Conservation (phyloP, 208 protist species). For the Trypanosoma grayi region DNA sequence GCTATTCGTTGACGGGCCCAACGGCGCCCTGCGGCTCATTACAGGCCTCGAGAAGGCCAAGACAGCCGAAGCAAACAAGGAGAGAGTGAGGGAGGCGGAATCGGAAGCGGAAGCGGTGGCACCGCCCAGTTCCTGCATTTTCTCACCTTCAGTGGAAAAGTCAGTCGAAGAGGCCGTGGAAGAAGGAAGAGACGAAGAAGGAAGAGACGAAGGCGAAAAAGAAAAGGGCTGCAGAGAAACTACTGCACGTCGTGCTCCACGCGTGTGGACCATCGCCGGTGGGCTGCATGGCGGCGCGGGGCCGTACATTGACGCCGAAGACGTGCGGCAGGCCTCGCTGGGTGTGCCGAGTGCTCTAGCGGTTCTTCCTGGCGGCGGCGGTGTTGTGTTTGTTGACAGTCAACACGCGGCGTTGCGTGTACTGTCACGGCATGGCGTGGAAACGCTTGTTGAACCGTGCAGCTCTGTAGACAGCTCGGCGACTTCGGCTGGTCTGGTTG, state of each 20-base stretch:
- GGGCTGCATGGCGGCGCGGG: slow-evolving; percentile 3
- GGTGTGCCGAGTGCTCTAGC: slow-evolving; percentile 46
- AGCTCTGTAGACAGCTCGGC: slow-evolving; percentile 21
- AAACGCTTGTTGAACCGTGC: slow-evolving; percentile 43
- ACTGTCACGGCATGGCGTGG: slow-evolving; percentile 43
- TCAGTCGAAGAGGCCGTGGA: not conserved
- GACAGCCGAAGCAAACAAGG: too few relatives aligned
- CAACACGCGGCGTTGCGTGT: slow-evolving; percentile 43
- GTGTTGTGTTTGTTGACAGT: slow-evolving; percentile 47
- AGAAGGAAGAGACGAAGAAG: not conserved
- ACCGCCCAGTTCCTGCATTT: too few relatives aligned
- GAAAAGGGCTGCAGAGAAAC: not conserved
- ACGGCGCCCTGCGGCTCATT: slow-evolving; percentile 61
- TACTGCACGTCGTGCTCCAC: slow-evolving; percentile 5
- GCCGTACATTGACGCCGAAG: slow-evolving; percentile 34
- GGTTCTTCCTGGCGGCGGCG: slow-evolving; percentile 38
- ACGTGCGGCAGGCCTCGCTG: slow-evolving; percentile 30
- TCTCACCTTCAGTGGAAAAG: too few relatives aligned
- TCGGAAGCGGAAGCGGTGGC: too few relatives aligned
- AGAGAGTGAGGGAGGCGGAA: too few relatives aligned
- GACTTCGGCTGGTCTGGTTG: not conserved
- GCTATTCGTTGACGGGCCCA: slow-evolving; percentile 64
- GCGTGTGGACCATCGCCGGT: slow-evolving; percentile 69
- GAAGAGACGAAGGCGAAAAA: not conserved
- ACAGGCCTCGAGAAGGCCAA: slow-evolving; percentile 26